A percentile compares a stretch with the other conserved stretches of the same genome.
phyloP scores from a whole-genome alignment of 805 yeast species.

The Yarrowia keelungensis region DNA sequence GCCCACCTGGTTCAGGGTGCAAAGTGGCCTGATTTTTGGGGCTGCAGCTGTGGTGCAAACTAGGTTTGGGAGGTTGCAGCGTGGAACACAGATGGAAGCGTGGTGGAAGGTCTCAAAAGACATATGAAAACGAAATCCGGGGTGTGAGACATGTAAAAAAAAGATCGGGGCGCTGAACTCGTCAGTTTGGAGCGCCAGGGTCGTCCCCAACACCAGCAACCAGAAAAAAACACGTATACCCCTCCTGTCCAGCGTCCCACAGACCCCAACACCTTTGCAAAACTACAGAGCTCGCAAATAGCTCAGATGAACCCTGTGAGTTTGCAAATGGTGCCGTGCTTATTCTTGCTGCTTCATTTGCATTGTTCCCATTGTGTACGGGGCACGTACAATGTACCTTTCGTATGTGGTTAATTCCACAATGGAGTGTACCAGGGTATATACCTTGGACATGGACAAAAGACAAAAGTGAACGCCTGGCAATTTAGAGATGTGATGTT shows the following conservation, averaged over 20 bases:
- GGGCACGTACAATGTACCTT: constrained; percentile 4
- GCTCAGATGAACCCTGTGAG: neutral
- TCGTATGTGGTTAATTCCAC: constrained; percentile 6
- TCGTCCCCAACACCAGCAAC: too few species aligned
- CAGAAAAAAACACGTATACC: too few species aligned
- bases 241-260: too few species aligned
- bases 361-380: constrained; percentile 11
- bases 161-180: too few species aligned
- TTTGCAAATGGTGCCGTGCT: constrained; percentile 10
- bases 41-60: neutral
- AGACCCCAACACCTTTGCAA: too few species aligned
- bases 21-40: constrained; percentile 11
- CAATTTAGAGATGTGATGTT: too few species aligned
- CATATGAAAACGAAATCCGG: constrained; percentile 11
- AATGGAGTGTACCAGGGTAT: neutral
- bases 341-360: constrained; percentile 4
- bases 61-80: neutral
- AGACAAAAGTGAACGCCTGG: neutral
- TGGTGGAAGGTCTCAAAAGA: constrained; percentile 1
- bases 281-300: neutral
- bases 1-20: constrained; percentile 30
- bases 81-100: constrained; percentile 6
- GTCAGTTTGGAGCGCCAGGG: too few species aligned
- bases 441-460: neutral
- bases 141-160: constrained; percentile 1